These are phyloP conservation scores for Tricholomella constricta DNA, from an alignment of 768 basidiomycete genomes.

Conservation along the genomic window DNA sequence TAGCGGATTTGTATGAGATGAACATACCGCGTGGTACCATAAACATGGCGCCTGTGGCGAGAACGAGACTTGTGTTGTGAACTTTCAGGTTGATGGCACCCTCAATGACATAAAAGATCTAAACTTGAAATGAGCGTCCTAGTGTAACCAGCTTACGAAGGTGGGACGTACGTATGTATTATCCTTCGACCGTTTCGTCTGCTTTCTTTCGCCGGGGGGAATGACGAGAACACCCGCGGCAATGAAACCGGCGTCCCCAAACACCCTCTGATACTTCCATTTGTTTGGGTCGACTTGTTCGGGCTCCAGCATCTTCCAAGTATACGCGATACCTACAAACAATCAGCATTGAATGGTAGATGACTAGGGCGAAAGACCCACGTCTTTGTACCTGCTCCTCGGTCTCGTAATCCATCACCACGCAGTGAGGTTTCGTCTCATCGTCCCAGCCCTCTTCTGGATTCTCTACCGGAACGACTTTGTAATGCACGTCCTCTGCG, in stretches of 20 bases:
- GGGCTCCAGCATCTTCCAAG: constrained; percentile 3
- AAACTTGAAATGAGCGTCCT: not conserved
- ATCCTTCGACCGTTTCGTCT: constrained; percentile 87
- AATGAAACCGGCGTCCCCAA: constrained; percentile 89
- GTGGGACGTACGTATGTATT: constrained; percentile 60
- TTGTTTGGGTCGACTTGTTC: not conserved
- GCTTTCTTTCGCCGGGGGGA: constrained; percentile 70
- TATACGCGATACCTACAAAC: constrained; percentile 46
- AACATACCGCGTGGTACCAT: constrained; percentile 55
- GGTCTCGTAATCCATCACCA: constrained; percentile 68
- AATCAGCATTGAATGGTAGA: not conserved
- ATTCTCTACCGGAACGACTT: constrained; percentile 32
- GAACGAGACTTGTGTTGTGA: constrained; percentile 74
- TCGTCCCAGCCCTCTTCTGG: constrained; percentile 88
- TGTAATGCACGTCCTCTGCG: constrained; percentile 43
- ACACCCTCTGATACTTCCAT: constrained; percentile 91
- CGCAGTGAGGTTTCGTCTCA: constrained; percentile 63
- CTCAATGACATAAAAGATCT: constrained; percentile 72
- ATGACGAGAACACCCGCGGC: constrained; percentile 89
- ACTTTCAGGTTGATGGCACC: constrained; percentile 88
- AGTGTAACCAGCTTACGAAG: not conserved
- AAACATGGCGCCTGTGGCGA: constrained; percentile 58
- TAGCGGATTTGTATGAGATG: too few species aligned
- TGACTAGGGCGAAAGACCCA: constrained; percentile 40
- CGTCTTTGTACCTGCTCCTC: constrained; percentile 68